These are phyloP conservation scores for Aspergillus hortae DNA, from an alignment of 2,329 filamentous ascomycete genomes.

Conservation along the genomic window DNA sequence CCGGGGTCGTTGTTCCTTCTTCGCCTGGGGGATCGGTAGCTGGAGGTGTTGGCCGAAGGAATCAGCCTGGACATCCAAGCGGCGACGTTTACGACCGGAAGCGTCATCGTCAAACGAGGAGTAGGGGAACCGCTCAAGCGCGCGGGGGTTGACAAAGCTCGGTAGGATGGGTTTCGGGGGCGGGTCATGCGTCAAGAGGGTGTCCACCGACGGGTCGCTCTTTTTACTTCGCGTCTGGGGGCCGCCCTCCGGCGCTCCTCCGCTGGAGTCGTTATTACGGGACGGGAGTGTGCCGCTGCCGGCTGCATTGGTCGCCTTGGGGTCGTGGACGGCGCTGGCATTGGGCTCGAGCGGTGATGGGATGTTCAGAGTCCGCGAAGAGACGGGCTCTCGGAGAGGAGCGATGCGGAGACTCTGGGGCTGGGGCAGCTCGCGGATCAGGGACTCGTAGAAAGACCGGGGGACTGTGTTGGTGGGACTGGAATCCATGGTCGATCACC, in stretches of 20 bases:
- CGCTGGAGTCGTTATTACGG: conserved; percentile 32
- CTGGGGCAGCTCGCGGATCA: conserved; percentile 41
- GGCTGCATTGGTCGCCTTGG: conserved; percentile 19
- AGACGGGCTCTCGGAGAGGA: conserved; percentile 45
- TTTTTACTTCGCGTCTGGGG: conserved; percentile 36
- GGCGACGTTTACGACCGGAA: conserved; percentile 41
- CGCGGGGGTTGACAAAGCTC: conserved; percentile 47
- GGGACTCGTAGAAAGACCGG: conserved; percentile 39
- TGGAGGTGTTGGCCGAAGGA: conserved; percentile 44
- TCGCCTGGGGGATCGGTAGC: conserved; percentile 46
- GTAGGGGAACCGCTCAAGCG: conserved; percentile 43
- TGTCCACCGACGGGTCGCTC: conserved; percentile 28
- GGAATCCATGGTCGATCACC: conserved; percentile 28
- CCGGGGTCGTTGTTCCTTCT: conserved; percentile 43
- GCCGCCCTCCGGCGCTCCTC: conserved; percentile 30
- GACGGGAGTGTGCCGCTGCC: conserved; percentile 10
- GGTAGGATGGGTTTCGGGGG: conserved; percentile 41
- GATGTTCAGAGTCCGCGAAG: conserved; percentile 37
- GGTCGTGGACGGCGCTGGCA: conserved; percentile 31
- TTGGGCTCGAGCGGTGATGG: conserved; percentile 47
- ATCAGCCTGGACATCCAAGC: conserved; percentile 40
- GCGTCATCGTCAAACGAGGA: conserved; percentile 38
- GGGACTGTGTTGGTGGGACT: conserved; percentile 26
- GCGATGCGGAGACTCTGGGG: conserved; percentile 44
- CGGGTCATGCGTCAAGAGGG: conserved; percentile 31